Base-by-base conservation (phyloP, 2,329 filamentous ascomycete species). In the Aspergillus hiratsukae region DNA sequence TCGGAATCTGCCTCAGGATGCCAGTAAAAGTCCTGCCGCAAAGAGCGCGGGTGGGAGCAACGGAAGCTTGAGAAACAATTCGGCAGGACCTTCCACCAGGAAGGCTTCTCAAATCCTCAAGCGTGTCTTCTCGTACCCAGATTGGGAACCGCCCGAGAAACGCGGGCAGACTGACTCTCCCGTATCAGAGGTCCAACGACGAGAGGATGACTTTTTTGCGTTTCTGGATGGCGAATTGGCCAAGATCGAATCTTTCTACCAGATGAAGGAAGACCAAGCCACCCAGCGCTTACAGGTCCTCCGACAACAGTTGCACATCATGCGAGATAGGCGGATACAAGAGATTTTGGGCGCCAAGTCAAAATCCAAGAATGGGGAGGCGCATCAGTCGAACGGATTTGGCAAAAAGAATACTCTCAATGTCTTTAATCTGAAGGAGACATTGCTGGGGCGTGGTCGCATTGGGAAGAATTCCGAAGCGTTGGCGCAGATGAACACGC, bases 161-260 rank as follows among this genome's bases (percentile, higher is more conserved):
- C 80, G 82, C 61, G 75, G 81, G 3, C 80, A 82, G 17, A 72
- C 83, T 5, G 81, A 84, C 55, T 78, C 80, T 1, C 80, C 81
- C 14, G 46, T 5, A 51, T 81, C 85, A 45, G 82, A 90, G 41
- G 80, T 95, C 3, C 87, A 89, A 48, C 80, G 86, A 55, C 83
- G 86, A 19, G 87, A 96, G 71, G 83, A 82, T n/a, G 90, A 96
- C 14, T 97, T 99, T 69, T 93, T 92, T 71, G 75, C 80, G 0
- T 99, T 94, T 67, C 78, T 99, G 53, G 90, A 97, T 64, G 78
- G 78, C 9, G 89, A 99, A 74, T 78, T 99, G 14, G 81, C 87
- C n/a, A 99, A 97, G 75, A 90, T 99, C 10, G 92, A 99, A 69
- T 76, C 79, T 0, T 99, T 99, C 68, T 97, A 97, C 77, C 86